Evolutionary conservation across 768 basidiomycete species (phyloP), one percentile per base, ranked within the genome.

Genomic region (Amanita muscaria): DNA sequence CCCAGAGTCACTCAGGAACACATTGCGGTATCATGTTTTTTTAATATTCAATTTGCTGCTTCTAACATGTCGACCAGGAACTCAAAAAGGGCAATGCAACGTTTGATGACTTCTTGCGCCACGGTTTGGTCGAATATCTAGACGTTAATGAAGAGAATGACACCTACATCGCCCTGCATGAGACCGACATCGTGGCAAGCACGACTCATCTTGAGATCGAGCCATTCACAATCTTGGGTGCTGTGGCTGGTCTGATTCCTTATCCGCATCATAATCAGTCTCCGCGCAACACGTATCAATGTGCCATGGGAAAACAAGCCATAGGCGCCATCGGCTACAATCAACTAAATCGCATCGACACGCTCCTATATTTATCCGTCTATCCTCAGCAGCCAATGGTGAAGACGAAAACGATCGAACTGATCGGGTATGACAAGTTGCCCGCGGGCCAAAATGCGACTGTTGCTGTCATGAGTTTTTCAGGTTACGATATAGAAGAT

Each of bases 351-450:
- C 79, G 96, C 35, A 98, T 99, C 59, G 96, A 99, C 62, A 99
- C 96, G 0, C 75, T 99, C 30, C 73, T 99, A n/a, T 99, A 99
- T 64, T 75, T 99, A 40, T 86, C 89, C 27, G 92, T 97, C 8
- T 99, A 99, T 55, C 96, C 96, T 18, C 96, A 99, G 59, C 90
- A 97, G 56, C 96, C 96, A 2, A 96, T 99, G 94, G 93, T 97
- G 49, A 97, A 98, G 64, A 96, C 96, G 5, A 93, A 92, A 64
- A 96, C 96, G 2, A 99, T 98, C 46, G 96, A 99, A 60, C 65
- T 99, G 42, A 77, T 97, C 45, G 94, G 93, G 2, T 99, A 98
- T 59, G 93, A 99, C 64, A 83, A 84, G 49, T 75, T 99, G 4
- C 96, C 96, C 4, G 96, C 96, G 4, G 96, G 96, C 11, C 93